Evolutionary conservation across 805 yeast genomes (phyloP).

Genomic region (Myxozyma monticola): DNA sequence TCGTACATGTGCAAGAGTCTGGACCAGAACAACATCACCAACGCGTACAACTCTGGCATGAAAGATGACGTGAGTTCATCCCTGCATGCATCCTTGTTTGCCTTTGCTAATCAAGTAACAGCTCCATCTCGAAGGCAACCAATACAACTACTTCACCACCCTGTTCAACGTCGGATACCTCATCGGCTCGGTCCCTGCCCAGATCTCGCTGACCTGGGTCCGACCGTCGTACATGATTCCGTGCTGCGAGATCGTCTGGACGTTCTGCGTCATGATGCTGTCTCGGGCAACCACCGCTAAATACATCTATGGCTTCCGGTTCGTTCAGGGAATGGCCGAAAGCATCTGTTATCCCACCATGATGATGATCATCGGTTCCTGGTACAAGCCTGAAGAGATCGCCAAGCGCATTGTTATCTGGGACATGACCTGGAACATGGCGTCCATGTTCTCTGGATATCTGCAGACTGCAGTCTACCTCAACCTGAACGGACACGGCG

Average conservation of each 20-base stretch:
- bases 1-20: conserved; percentile 69
- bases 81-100: conserved; percentile 34
- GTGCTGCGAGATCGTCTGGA: conserved; percentile 63
- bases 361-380: conserved; percentile 59
- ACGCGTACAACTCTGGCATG: conserved; percentile 71
- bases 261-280: conserved; percentile 59
- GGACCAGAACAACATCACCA: conserved; percentile 57
- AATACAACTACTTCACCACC: conserved; percentile 57
- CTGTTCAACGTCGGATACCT: conserved; percentile 60
- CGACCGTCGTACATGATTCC: conserved; percentile 59
- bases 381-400: conserved; percentile 58
- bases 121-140: conserved; percentile 60
- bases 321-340: conserved; percentile 69
- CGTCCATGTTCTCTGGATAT: conserved; percentile 61
- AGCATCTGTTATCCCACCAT: conserved; percentile 50
- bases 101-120: conserved; percentile 48
- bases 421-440: conserved; percentile 63
- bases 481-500: conserved; percentile 51
- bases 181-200: conserved; percentile 62
- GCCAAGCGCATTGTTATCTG: conserved; percentile 60
- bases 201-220: conserved; percentile 54
- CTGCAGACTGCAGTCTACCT: conserved; percentile 59
- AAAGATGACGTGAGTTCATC: conserved; percentile 44
- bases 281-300: conserved; percentile 47
- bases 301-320: conserved; percentile 56